Evolutionary conservation across 1,284 basidiomycete genomes (phyloP), one percentile per base, ranked within the genome.

Genomic region (Hypsizygus ulmarius): DNA sequence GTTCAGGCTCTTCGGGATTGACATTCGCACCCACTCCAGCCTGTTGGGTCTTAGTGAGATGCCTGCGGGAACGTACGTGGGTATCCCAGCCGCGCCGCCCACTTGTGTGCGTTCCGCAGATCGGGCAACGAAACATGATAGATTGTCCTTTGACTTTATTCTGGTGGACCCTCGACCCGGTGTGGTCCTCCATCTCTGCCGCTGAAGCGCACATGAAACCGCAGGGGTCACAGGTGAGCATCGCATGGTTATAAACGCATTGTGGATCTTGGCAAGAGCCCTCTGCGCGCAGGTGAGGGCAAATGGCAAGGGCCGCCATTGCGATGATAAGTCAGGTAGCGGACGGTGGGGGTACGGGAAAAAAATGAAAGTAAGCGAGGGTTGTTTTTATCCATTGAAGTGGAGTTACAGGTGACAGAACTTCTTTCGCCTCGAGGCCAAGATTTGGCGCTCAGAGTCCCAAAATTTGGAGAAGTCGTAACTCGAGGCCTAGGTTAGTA

Each of bases 1-100:
- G 33, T 0, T 52, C 58, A 11, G 62, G 60, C 14, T 60, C 59
- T 43, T 69, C 64, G 2, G 70, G 69, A 15, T 58, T 56, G 3
- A 71, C 55, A 5, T 15, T 29, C 5, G 49, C 40, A 3, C 43
- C 37, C 6, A 52, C 15, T 6, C 54, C 50, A 2, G 32, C 34
- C 4, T 19, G 28, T 14, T 32, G 38, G 10, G 49, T 47, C 5
- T 10, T 21, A 7, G 28, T 43, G 37, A 21, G 6, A 49, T 53
- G 54, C 39, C 42, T 49, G 7, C 14, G 16, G 38, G 51, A 39
- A n/a, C 15, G n/a, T 10, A 38, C 0, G 39, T 54, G 53, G 7
- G 35, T 16, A 10, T 40, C 11, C 55, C 55, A 56, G 8, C 25
- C 32, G 9, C 14, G 12, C 16, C 40, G 43, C n/a, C 53, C 50